These are phyloP conservation scores for Glomus cerebriforme DNA, from an alignment of 192 early-diverging fungal species.

Conservation along the genomic window DNA sequence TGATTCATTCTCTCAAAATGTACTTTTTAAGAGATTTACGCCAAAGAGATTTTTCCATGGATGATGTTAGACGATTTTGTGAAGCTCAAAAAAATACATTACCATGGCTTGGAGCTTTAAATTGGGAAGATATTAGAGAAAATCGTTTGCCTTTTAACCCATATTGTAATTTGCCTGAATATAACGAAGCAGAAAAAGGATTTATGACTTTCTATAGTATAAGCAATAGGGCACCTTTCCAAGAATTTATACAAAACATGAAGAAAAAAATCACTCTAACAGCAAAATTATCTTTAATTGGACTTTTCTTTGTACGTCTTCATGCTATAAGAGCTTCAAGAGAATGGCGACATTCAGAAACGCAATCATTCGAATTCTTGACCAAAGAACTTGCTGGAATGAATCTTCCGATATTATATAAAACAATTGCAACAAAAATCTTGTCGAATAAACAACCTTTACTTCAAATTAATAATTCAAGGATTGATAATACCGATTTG, in stretches of 20 bases:
- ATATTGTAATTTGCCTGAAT: slow-evolving; percentile 2
- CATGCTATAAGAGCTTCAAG: slow-evolving; percentile 21
- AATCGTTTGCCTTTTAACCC: slow-evolving; percentile 28
- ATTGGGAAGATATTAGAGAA: slow-evolving; percentile 12
- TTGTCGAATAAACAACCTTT: slow-evolving; percentile 16
- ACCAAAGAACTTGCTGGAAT: not conserved
- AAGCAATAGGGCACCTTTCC: not conserved
- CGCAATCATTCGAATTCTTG: not conserved
- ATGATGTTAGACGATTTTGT: slow-evolving; percentile 28
- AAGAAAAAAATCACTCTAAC: not conserved
- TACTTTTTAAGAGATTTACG: slow-evolving; percentile 32
- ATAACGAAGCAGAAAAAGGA: not conserved
- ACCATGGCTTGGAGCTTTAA: slow-evolving; percentile 20
- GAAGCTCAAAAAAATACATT: not conserved
- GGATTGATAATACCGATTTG: not conserved
- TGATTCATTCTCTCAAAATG: slow-evolving; percentile 26
- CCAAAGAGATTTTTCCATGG: slow-evolving; percentile 9
- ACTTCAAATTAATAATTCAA: not conserved
- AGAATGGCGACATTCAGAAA: slow-evolving; percentile 4
- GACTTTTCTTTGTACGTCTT: slow-evolving; percentile 7
- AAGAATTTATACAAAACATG: not conserved
- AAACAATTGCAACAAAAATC: not conserved
- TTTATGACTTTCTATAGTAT: not conserved
- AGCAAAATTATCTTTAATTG: slow-evolving; percentile 4
- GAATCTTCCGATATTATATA: not conserved